phyloP scores from a whole-genome alignment of 148 eudicot species.

The Camellia lanceoleosa region DNA sequence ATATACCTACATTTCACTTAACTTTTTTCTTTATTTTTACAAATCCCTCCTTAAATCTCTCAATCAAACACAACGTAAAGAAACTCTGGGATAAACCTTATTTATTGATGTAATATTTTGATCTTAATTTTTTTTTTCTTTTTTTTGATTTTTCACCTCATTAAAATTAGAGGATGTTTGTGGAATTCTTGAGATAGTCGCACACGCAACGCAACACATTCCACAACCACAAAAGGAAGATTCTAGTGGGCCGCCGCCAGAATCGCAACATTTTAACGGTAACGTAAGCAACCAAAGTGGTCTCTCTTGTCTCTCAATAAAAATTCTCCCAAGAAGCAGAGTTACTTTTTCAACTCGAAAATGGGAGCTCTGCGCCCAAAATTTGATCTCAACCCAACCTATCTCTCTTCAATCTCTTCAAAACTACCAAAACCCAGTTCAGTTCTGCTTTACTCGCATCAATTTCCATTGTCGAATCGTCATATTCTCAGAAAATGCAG shows the following conservation, averaged over 20 bases:
- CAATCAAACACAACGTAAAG: no score
- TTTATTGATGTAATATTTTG: no score
- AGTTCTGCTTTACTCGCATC: background rate
- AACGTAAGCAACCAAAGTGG: background rate
- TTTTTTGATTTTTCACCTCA: no score
- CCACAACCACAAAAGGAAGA: background rate
- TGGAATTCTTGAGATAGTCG: background rate
- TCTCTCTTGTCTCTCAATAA: background rate
- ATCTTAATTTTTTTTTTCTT: no score
- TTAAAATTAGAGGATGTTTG: no score
- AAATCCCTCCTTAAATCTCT: no score
- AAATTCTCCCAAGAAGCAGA: background rate
- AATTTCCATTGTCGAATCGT: constrained; percentile 21
- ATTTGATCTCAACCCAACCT: constrained; percentile 30
- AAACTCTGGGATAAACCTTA: no score
- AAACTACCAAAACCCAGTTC: constrained; percentile 30
- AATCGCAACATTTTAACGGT: background rate
- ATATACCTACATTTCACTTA: no score
- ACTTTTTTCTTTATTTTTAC: no score
- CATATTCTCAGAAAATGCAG: constrained; percentile 15
- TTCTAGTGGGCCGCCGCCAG: background rate
- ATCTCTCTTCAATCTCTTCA: constrained; percentile 29
- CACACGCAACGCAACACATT: background rate
- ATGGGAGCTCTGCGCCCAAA: constrained; percentile 38
- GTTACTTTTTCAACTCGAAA: background rate